Evolutionary conservation across 306 rosid species (phyloP).

Genomic region (Prunus campanulata): DNA sequence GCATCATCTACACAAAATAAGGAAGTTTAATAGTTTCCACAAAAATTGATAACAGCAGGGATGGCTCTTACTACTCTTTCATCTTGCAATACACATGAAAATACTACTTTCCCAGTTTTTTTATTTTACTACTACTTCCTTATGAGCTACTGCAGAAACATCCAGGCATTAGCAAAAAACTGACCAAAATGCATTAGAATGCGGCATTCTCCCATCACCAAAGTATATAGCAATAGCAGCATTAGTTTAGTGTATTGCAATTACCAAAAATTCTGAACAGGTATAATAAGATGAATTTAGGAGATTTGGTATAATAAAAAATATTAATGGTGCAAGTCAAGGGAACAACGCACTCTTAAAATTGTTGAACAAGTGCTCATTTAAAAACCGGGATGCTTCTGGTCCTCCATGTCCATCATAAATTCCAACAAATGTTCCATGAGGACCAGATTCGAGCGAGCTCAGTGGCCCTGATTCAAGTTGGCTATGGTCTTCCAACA

Average conservation of each 20-base stretch:
- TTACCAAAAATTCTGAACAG: background rate
- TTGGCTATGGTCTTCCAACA: constrained; percentile 94
- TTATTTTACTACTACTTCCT: background rate
- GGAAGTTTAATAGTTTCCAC: background rate
- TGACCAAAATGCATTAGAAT: background rate
- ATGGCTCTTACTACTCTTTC: background rate
- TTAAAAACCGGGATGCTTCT: constrained; percentile 75
- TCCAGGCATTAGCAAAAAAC: background rate
- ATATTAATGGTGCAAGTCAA: background rate
- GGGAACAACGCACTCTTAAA: constrained; percentile 60
- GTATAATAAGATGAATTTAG: background rate
- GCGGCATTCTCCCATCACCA: background rate
- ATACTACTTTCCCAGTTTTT: background rate
- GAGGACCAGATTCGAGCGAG: constrained; percentile 47
- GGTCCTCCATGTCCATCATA: constrained; percentile 99
- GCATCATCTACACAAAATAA: background rate
- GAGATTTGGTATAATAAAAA: background rate
- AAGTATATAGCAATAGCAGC: background rate
- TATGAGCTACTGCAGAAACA: background rate
- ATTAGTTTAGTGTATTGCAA: background rate
- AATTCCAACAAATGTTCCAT: constrained; percentile 84
- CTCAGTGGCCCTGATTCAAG: constrained; percentile 86
- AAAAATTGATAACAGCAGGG: background rate
- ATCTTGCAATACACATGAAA: background rate
- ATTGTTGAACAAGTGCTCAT: constrained; percentile 60